Base-by-base conservation (phyloP, 345 rosid species). In the Capsella bursapastoris region DNA sequence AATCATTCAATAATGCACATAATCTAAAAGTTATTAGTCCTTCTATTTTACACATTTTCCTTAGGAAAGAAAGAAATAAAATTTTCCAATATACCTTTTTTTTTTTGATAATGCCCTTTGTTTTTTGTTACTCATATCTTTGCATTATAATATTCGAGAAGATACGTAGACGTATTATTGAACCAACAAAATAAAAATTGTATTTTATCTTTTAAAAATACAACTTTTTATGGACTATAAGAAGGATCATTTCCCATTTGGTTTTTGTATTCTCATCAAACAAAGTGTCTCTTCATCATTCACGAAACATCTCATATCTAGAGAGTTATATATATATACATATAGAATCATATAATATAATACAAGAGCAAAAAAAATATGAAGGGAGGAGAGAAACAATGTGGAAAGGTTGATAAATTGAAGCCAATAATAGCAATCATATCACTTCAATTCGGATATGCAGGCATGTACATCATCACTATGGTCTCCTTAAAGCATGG, bases 401-500 rank as follows among this genome's bases (percentile, higher is more conserved):
- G 59, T 66, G 73, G 77, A 3, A 75, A 38, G 16, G 3, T 84
- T 9, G 77, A 69, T 48, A 89, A 82, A 50, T 9, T 62, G 41
- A 93, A 93, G 57, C 97, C 96, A 31, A 90, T 83, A 76, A n/a
- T 91, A 68, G 96, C 93, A 3, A 90, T 94, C 11, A 52, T 90
- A 68, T 90, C 86, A 48, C 82, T 94, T 47, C 97, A 94, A 51
- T 91, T 94, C 72, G 98, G 98, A 13, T 94, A 80, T 60, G 86
- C 97, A 15, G 98, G 98, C 74, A 84, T 94, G 96, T 91, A 87
- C 68, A 83, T 94, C 29, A 75, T 94, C 31, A 58, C 87, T 34
- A 79, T 85, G 87, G 85, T 94, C 60, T 84, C 96, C 27, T 55
- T 94, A 15, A 86, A 87, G 43, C 88, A 73, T 70, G 99, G 99